Conservation (phyloP, 73 alveolate species). For the Paramecium biaurelia region DNA sequence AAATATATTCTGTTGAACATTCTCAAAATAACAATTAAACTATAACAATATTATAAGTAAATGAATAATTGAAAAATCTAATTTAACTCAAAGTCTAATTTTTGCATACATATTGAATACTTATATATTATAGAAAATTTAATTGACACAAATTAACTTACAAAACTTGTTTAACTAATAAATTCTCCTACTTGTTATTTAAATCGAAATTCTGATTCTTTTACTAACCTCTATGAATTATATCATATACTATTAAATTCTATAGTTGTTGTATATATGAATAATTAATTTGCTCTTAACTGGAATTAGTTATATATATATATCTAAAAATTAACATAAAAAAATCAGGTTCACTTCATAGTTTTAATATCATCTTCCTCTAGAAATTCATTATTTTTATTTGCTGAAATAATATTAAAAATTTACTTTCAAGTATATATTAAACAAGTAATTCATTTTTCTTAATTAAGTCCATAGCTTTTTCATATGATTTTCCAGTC, state of each 20-base stretch:
- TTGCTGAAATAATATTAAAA: neutral
- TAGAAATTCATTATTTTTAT: neutral
- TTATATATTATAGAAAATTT: neutral
- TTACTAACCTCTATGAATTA: neutral
- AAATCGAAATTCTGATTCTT: neutral
- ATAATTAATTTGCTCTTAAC: too few relatives aligned
- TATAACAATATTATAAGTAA: too few relatives aligned
- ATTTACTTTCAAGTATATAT: slow-evolving; percentile 12
- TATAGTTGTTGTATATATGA: too few relatives aligned
- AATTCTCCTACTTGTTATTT: too few relatives aligned
- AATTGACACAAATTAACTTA: too few relatives aligned
- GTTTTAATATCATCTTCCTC: neutral
- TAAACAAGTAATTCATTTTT: neutral
- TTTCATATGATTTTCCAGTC: slow-evolving; percentile 23
- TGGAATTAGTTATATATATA: too few relatives aligned
- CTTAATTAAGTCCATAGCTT: neutral
- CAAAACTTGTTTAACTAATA: too few relatives aligned
- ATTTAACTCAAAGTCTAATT: too few relatives aligned
- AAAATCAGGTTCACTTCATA: neutral
- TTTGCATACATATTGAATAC: too few relatives aligned
- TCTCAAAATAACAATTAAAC: too few relatives aligned
- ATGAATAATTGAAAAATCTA: neutral
- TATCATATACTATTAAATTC: too few relatives aligned
- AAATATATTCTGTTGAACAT: too few relatives aligned
- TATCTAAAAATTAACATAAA: neutral